Conservation (phyloP, 768 basidiomycete genomes). For the Podaxis sp. region DNA sequence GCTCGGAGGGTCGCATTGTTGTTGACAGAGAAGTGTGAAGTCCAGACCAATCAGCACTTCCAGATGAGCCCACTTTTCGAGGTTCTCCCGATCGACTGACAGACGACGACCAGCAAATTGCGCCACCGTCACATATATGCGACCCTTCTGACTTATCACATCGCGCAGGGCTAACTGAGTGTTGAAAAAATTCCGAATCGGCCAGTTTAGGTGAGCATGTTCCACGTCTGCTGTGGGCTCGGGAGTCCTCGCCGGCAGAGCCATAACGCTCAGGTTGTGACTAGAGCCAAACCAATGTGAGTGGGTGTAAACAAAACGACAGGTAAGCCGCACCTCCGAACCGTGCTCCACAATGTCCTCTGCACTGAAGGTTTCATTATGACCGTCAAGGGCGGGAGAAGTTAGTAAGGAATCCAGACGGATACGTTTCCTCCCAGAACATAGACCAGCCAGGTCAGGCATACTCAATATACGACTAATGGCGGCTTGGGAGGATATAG, state of each 20-base stretch:
- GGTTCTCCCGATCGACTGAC: neutral
- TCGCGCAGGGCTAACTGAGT: neutral
- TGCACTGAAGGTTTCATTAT: neutral
- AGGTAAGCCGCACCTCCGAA: neutral
- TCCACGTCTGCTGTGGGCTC: neutral
- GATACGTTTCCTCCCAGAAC: conserved; percentile 5
- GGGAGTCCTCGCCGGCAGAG: neutral
- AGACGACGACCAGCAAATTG: neutral
- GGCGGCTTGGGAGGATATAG: conserved; percentile 3
- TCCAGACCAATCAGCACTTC: neutral
- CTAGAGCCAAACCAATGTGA: neutral
- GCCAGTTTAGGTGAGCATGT: neutral
- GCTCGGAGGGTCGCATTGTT: neutral
- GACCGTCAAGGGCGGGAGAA: neutral
- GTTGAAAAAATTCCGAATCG: neutral
- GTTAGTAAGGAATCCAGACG: neutral
- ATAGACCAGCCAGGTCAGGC: conserved; percentile 43
- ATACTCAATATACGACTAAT: conserved; percentile 41
- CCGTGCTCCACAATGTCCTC: neutral
- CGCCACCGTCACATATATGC: neutral
- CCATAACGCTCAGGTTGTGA: neutral
- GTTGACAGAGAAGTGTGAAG: neutral
- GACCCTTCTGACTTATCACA: neutral
- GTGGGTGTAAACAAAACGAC: neutral
- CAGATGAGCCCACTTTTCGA: neutral